Evolutionary conservation across 1,139 yeast genomes (phyloP), one percentile per base, ranked within the genome.

Genomic region (Hyphopichia buzzinii): DNA sequence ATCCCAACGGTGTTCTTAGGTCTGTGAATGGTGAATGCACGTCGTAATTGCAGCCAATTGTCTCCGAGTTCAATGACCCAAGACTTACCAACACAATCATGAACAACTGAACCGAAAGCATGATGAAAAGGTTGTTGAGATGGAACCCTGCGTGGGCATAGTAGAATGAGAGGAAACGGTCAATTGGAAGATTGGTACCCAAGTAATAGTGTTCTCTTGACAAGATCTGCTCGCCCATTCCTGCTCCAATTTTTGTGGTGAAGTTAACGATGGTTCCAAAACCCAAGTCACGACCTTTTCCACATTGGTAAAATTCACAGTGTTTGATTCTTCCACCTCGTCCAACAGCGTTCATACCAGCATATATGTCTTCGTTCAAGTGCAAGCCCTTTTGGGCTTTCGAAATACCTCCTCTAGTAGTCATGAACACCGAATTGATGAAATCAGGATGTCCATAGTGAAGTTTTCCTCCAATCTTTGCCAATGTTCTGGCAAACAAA

Each of bases 381-480:
- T 88, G 96, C 24, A 88, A 65, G 0, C 95, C 92, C 44, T 77
- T 81, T 54, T 88, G 96, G 0, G 95, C 95, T 50, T 88, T 88
- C 0, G 96, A 87, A 1, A 88, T 74, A 0, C 96, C 96, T 3
- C 96, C 96, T 55, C 96, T 64, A 0, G 96, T 88, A 0, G 87
- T 80, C 96, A 88, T 87, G 51, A 84, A 88, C 1, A 85, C 79
- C 0, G 79, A 90, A 60, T 88, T 85, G 36, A 88, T 63, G 47
- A 88, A 86, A 57, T 88, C 96, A 1, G 96, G 96, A 56, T 88
- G 96, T 0, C 96, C 96, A 59, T 88, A 88, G 52, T 88, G 96
- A 27, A 88, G 62, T 54, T 88, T 88, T 0, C 94, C 95, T 0
- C 96, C 95, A 44, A 88, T 80, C 43, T 82, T 84, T 0, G 95